Evolutionary conservation across 2,329 filamentous ascomycete genomes (phyloP).

Genomic region (Aspergillus texensis): DNA sequence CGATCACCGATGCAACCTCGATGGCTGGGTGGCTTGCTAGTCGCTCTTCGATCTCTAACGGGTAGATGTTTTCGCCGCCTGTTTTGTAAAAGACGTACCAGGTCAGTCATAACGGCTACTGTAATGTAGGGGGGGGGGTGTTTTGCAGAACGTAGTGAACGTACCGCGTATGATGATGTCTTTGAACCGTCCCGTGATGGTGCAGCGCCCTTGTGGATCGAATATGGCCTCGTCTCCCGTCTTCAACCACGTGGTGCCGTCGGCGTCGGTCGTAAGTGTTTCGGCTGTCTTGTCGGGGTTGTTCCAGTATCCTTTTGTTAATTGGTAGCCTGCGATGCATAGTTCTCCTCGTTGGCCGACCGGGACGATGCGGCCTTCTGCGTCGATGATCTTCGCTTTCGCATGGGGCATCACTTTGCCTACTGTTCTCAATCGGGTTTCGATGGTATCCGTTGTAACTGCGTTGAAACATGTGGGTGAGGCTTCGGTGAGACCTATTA

Average conservation of each 20-base stretch:
- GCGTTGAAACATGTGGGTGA: conserved; percentile 81
- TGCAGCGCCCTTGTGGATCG: conserved; percentile 64
- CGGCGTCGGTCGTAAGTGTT: conserved; percentile 67
- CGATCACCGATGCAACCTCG: conserved; percentile 68
- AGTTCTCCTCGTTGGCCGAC: conserved; percentile 72
- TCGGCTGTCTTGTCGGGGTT: conserved; percentile 76
- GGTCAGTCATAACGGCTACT: not conserved
- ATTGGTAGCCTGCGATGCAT: conserved; percentile 76
- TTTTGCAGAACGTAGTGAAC: conserved; percentile 6
- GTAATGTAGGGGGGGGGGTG: not conserved
- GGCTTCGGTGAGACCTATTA: conserved; percentile 68
- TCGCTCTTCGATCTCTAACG: conserved; percentile 74
- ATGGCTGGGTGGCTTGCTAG: conserved; percentile 67
- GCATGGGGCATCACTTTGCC: conserved; percentile 76
- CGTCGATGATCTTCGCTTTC: conserved; percentile 74
- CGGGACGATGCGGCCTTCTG: conserved; percentile 64
- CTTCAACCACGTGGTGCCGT: conserved; percentile 61
- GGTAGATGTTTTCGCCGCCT: conserved; percentile 74
- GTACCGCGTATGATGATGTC: conserved; percentile 74
- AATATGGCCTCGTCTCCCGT: conserved; percentile 64
- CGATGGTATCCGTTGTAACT: conserved; percentile 70
- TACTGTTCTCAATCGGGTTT: conserved; percentile 69
- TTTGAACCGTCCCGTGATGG: conserved; percentile 75
- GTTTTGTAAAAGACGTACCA: not conserved
- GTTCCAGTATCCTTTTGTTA: conserved; percentile 64